Conservation (phyloP, 805 yeast species). For the Lipomyces starkeyi region DNA sequence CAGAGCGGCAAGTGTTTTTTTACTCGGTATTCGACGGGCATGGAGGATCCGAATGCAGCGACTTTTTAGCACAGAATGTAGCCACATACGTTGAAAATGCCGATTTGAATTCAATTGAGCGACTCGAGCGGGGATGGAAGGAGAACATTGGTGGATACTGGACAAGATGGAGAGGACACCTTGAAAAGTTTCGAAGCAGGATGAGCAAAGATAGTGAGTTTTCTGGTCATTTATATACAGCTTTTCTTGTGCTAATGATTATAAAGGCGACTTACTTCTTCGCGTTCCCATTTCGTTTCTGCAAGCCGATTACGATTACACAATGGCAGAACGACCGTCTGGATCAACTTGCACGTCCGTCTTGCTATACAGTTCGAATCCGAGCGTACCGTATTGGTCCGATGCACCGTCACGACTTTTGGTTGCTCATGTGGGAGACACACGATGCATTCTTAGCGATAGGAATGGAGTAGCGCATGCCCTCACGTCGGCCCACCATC, state of each 20-base stretch:
- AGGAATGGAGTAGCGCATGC: constrained; percentile 77
- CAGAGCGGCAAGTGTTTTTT: constrained; percentile 58
- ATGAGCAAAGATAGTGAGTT: constrained; percentile 39
- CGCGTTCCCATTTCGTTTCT: constrained; percentile 70
- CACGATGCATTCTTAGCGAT: constrained; percentile 86
- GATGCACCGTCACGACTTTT: constrained; percentile 68
- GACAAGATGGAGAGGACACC: constrained; percentile 70
- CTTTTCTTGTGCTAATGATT: constrained; percentile 1
- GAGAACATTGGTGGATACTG: constrained; percentile 80
- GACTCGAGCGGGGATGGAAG: constrained; percentile 60
- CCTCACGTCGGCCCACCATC: constrained; percentile 83
- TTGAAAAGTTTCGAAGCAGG: constrained; percentile 46
- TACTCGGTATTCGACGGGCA: constrained; percentile 92
- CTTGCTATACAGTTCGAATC: constrained; percentile 57
- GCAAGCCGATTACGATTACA: constrained; percentile 66
- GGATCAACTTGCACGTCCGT: constrained; percentile 81
- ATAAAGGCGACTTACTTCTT: constrained; percentile 61
- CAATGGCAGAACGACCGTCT: constrained; percentile 43
- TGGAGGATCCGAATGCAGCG: constrained; percentile 82
- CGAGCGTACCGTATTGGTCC: constrained; percentile 58
- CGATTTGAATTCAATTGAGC: constrained; percentile 47
- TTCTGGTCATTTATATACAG: not conserved
- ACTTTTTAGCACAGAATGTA: constrained; percentile 61
- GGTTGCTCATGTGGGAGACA: constrained; percentile 92
- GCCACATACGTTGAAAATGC: constrained; percentile 57